Evolutionary conservation across 2,329 filamentous ascomycete species (phyloP).

Genomic region (Ascochyta rabiei): DNA sequence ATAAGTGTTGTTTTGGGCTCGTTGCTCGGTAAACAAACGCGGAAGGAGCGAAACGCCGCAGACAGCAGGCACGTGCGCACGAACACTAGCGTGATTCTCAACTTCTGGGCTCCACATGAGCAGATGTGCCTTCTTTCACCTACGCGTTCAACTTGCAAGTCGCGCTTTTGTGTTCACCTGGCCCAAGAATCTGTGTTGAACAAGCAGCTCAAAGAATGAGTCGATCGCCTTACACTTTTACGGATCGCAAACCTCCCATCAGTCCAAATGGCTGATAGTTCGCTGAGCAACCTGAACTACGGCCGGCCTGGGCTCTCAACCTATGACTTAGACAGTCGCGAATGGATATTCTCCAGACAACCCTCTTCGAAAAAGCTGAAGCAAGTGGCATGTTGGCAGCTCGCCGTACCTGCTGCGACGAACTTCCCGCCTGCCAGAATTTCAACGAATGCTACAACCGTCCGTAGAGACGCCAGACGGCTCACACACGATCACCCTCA

Average conservation of each 20-base stretch:
- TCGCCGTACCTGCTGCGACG: conserved; percentile 26
- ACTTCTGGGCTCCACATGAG: conserved; percentile 21
- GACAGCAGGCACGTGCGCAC: conserved; percentile 35
- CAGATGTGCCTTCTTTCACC: conserved; percentile 5
- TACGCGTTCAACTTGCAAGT: background rate
- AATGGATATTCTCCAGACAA: conserved; percentile 57
- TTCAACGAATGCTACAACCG: conserved; percentile 6
- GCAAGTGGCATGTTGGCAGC: conserved; percentile 32
- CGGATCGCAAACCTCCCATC: conserved; percentile 27
- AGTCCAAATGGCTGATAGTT: conserved; percentile 64
- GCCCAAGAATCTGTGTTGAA: background rate
- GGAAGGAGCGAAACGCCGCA: conserved; percentile 6
- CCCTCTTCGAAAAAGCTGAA: conserved; percentile 33
- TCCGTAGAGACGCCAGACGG: conserved; percentile 22
- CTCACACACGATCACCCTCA: conserved; percentile 31
- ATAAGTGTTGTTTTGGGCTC: conserved; percentile 27
- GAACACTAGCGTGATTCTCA: conserved; percentile 27
- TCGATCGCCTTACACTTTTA: conserved; percentile 8
- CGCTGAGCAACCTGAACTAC: conserved; percentile 56
- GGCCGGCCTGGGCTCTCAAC: conserved; percentile 60
- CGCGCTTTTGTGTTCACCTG: conserved; percentile 5
- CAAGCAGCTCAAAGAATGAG: conserved; percentile 31
- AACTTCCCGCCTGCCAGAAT: conserved; percentile 4
- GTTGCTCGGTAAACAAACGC: conserved; percentile 42
- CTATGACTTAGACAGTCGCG: conserved; percentile 55